A percentile compares a stretch with the other conserved stretches of the same genome.
Conservation (phyloP, 352 stramenopile species). For the Globisporangium sylvaticum region DNA sequence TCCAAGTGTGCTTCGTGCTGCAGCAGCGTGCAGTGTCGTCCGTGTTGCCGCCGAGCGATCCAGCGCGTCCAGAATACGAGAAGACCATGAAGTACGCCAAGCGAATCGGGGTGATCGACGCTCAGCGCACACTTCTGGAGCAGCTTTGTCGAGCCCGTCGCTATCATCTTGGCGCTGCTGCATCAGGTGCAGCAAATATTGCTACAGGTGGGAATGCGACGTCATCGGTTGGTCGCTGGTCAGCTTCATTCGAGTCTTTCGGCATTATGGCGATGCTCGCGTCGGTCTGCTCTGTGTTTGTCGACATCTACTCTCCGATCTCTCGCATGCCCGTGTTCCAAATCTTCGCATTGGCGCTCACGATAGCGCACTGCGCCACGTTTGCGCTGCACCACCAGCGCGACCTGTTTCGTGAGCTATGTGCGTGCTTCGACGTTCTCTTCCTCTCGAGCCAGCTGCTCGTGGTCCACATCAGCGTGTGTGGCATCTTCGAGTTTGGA, state of each 20-base stretch:
- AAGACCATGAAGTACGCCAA: constrained; percentile 10
- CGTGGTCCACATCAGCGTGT: constrained; percentile 15
- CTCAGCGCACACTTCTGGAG: background rate
- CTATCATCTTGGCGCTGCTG: background rate
- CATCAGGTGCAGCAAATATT: no score
- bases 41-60: no score
- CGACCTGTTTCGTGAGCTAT: constrained; percentile 8
- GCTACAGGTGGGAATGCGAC: no score
- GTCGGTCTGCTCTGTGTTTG: background rate
- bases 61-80: background rate
- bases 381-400: constrained; percentile 8
- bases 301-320: background rate
- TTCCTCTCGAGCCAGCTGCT: constrained; percentile 25
- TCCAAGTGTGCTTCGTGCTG: background rate
- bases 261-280: background rate
- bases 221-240: no score
- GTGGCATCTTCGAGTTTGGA: constrained; percentile 18
- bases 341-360: background rate
- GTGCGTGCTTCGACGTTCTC: constrained; percentile 23
- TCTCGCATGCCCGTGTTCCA: background rate
- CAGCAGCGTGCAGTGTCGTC: background rate
- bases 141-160: background rate
- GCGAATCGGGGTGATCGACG: background rate
- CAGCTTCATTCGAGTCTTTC: background rate
- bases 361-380: background rate